Evolutionary conservation across 2,329 filamentous ascomycete genomes (phyloP).

Genomic region (Whalleya microplaca): DNA sequence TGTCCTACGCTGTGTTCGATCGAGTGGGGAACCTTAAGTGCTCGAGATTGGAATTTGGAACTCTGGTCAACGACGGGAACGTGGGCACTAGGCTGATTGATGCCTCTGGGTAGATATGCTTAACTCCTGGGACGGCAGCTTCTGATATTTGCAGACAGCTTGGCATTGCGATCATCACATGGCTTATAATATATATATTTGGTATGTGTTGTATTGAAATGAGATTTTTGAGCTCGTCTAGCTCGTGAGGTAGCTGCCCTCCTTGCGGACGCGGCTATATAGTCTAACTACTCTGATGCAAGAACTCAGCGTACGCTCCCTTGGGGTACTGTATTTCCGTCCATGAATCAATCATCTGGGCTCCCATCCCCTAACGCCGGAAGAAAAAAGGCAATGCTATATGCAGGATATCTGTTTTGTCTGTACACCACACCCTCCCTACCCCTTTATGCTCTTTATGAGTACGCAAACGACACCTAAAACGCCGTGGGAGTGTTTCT

Average conservation of each 20-base stretch:
- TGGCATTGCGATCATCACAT: too few relatives aligned
- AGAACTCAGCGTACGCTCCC: constrained; percentile 5
- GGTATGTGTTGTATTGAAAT: constrained; percentile 2
- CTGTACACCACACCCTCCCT: constrained; percentile 2
- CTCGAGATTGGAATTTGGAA: too few relatives aligned
- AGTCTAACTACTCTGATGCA: constrained; percentile 11
- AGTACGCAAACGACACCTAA: constrained; percentile 14
- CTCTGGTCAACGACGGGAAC: too few relatives aligned
- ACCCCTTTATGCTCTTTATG: constrained; percentile 8
- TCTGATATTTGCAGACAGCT: too few relatives aligned
- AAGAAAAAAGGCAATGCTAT: constrained; percentile 19
- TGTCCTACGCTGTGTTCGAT: too few relatives aligned
- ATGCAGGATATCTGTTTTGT: constrained; percentile 27
- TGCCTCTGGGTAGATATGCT: too few relatives aligned
- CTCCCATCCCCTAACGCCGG: constrained; percentile 14
- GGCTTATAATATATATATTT: neutral
- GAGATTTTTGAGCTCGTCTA: constrained; percentile 19
- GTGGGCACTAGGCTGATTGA: too few relatives aligned
- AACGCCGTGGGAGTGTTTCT: constrained; percentile 19
- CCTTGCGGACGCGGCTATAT: constrained; percentile 15
- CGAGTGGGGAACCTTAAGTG: too few relatives aligned
- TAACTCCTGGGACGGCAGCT: too few relatives aligned
- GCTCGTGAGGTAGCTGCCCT: constrained; percentile 7
- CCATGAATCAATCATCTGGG: constrained; percentile 1
- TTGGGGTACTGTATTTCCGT: constrained; percentile 10